phyloP scores from a whole-genome alignment of 108 stramenopile species.

The Cyclotella kingstonii region DNA sequence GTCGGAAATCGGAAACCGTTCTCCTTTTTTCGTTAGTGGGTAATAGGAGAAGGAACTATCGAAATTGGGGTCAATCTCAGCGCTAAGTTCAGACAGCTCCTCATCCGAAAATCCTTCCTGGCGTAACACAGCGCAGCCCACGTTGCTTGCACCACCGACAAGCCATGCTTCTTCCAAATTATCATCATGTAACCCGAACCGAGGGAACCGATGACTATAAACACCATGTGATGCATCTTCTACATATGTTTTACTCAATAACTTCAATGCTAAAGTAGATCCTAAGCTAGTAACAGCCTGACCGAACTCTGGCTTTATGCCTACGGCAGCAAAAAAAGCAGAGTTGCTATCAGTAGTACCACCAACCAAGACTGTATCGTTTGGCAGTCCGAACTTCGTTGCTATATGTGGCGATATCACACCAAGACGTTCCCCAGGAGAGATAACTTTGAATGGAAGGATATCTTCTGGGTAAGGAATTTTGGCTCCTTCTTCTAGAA shows the following conservation, averaged over 20 bases:
- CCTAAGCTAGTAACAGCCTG: constrained; percentile 89
- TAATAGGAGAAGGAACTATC: constrained; percentile 79
- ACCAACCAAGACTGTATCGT: constrained; percentile 67
- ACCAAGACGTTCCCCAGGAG: constrained; percentile 75
- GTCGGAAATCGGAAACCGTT: constrained; percentile 90
- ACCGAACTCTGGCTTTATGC: constrained; percentile 53
- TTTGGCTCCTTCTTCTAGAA: constrained; percentile 53
- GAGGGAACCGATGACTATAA: constrained; percentile 90
- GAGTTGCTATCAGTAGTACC: constrained; percentile 94
- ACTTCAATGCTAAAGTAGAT: constrained; percentile 86
- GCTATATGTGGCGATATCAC: constrained; percentile 58
- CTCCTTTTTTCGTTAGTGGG: constrained; percentile 80
- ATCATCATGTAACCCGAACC: constrained; percentile 32
- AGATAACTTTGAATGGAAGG: constrained; percentile 56
- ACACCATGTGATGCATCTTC: constrained; percentile 85
- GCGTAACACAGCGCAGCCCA: constrained; percentile 87
- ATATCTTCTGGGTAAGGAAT: constrained; percentile 43
- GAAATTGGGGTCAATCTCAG: constrained; percentile 62
- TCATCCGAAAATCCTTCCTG: constrained; percentile 72
- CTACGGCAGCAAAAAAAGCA: constrained; percentile 84
- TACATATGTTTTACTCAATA: constrained; percentile 66
- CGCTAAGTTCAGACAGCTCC: constrained; percentile 61
- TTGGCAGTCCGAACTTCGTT: constrained; percentile 54
- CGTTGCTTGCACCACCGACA: constrained; percentile 91
- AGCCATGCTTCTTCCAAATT: constrained; percentile 73